phyloP scores from a whole-genome alignment of 1,284 basidiomycete genomes.

The Omphalotus olearius region DNA sequence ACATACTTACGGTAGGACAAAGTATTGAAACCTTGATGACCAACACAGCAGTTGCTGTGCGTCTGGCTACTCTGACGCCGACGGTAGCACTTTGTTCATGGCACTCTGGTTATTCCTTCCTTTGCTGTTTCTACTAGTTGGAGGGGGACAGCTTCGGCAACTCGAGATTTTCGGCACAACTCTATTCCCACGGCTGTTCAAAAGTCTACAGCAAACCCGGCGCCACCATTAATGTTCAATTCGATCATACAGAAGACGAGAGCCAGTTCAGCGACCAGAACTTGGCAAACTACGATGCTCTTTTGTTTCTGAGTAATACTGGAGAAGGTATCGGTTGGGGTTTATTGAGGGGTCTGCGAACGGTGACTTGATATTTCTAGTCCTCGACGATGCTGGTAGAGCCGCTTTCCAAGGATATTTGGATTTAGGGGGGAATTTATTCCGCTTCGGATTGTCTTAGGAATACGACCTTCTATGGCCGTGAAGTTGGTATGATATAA shows the following conservation, averaged over 20 bases:
- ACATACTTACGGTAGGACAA: too few species aligned
- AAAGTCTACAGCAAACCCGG: slow-evolving; percentile 28
- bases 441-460: slow-evolving; percentile 66
- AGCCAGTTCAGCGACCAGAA: slow-evolving; percentile 52
- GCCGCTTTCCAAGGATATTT: slow-evolving; percentile 63
- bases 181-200: slow-evolving; percentile 69
- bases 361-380: slow-evolving; percentile 17
- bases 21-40: too few species aligned
- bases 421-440: slow-evolving; percentile 71
- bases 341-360: neutral
- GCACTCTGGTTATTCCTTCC: neutral
- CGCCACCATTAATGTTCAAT: slow-evolving; percentile 43
- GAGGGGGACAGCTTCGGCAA: slow-evolving; percentile 36
- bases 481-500: slow-evolving; percentile 28
- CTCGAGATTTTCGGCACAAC: slow-evolving; percentile 60
- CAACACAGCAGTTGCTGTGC: too few species aligned
- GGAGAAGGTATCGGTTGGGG: slow-evolving; percentile 46
- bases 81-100: too few species aligned
- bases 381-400: slow-evolving; percentile 59
- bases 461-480: slow-evolving; percentile 61
- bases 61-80: too few species aligned
- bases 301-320: slow-evolving; percentile 71
- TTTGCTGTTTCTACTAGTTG: neutral
- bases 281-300: slow-evolving; percentile 55
- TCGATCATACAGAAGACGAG: slow-evolving; percentile 65